phyloP scores from a whole-genome alignment of 2,329 filamentous ascomycete species.

The Stachybotrys elegans region DNA sequence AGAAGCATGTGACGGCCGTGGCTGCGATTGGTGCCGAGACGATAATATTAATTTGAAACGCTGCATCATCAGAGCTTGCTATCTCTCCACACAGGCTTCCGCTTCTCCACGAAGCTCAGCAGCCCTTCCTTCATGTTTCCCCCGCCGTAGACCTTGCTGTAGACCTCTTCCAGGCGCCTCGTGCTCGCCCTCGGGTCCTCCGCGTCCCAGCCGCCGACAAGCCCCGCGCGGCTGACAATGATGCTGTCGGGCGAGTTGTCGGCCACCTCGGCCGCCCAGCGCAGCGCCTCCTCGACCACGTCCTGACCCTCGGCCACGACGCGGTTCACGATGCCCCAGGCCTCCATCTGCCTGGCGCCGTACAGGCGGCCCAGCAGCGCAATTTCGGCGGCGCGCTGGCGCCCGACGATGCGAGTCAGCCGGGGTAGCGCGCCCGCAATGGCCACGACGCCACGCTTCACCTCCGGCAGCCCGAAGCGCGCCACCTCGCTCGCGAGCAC shows the following conservation, averaged over 20 bases:
- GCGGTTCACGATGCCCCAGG: conserved; percentile 68
- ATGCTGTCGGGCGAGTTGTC: conserved; percentile 70
- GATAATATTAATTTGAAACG: too few species aligned
- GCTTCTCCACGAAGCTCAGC: conserved; percentile 70
- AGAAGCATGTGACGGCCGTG: too few species aligned
- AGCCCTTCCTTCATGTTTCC: conserved; percentile 74
- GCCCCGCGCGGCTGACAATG: conserved; percentile 65
- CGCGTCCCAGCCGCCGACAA: conserved; percentile 69
- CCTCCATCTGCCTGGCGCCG: conserved; percentile 51
- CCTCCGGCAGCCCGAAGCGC: conserved; percentile 64
- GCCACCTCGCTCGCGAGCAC: conserved; percentile 54
- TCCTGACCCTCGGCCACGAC: conserved; percentile 41
- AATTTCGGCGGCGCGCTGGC: conserved; percentile 67
- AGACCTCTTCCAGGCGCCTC: conserved; percentile 53
- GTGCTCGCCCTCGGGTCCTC: conserved; percentile 61
- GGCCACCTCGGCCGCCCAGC: conserved; percentile 56
- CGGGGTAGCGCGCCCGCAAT: conserved; percentile 65
- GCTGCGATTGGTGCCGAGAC: too few species aligned
- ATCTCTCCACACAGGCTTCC: conserved; percentile 61
- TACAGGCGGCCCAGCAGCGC: conserved; percentile 59
- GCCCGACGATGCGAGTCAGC: conserved; percentile 56
- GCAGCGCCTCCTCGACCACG: conserved; percentile 54
- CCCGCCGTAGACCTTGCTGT: conserved; percentile 53
- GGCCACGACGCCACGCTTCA: conserved; percentile 63
- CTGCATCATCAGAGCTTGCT: conserved; percentile 50